Percentiles rank a stretch among this genome's conserved stretches.
These are phyloP conservation scores for Manihot esculenta DNA, from an alignment of 441 rosid species.

Conservation along the genomic window DNA sequence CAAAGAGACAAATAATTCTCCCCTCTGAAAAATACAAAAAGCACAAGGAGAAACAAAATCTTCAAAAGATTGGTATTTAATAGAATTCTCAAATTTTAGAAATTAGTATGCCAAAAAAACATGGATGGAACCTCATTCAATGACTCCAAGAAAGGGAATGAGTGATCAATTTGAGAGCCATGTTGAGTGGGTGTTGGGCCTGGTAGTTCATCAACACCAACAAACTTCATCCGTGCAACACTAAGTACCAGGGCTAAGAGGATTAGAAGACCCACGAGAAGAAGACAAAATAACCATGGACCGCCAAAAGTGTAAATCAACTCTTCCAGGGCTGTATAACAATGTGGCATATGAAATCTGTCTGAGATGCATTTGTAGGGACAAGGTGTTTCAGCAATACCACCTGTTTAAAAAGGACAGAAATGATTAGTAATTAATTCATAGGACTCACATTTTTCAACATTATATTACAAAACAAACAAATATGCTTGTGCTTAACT, in stretches of 20 bases:
- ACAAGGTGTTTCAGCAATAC: slow-evolving; percentile 88
- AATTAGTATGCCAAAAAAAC: slow-evolving; percentile 15
- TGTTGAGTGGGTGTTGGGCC: slow-evolving; percentile 96
- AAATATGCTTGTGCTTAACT: slow-evolving; percentile 6
- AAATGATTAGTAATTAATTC: neutral
- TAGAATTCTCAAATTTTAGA: neutral
- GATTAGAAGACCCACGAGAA: slow-evolving; percentile 85
- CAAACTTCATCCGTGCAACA: slow-evolving; percentile 98
- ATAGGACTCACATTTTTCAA: neutral
- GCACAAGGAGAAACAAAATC: neutral
- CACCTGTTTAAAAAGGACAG: slow-evolving; percentile 58
- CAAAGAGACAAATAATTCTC: neutral
- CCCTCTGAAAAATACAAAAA: neutral
- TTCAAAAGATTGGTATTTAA: slow-evolving; percentile 10
- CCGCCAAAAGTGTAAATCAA: slow-evolving; percentile 98
- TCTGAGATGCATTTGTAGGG: slow-evolving; percentile 89
- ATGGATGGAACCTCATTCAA: slow-evolving; percentile 75
- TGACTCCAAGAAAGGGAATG: slow-evolving; percentile 98
- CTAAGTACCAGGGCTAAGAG: slow-evolving; percentile 95
- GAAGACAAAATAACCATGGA: slow-evolving; percentile 95
- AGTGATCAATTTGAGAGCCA: slow-evolving; percentile 93
- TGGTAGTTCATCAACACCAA: slow-evolving; percentile 91
- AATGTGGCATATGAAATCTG: slow-evolving; percentile 96
- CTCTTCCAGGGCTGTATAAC: slow-evolving; percentile 98
- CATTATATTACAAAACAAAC: neutral